Conservation (phyloP, 345 rosid species). For the Trapa bicornis region DNA sequence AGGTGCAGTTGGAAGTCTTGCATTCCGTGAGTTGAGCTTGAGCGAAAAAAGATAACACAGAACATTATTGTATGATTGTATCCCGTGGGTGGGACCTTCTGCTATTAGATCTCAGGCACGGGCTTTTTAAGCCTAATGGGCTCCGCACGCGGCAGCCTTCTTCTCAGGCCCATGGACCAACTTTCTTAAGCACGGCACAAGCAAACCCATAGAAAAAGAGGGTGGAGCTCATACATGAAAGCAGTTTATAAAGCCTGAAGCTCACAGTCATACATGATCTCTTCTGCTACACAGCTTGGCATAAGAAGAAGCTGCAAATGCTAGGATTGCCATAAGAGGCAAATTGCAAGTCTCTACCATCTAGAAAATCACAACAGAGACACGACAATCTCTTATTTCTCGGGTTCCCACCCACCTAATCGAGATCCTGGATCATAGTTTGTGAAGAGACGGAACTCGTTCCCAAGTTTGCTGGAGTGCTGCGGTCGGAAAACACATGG, state of each 20-base stretch:
- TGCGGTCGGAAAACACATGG: conserved; percentile 71
- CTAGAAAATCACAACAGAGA: not conserved
- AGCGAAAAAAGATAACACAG: too few relatives aligned
- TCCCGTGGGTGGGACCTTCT: not conserved
- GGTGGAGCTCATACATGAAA: not conserved
- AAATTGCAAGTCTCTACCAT: not conserved
- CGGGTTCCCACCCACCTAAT: conserved; percentile 75
- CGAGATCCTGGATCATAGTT: conserved; percentile 72
- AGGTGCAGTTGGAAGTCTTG: not conserved
- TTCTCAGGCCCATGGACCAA: not conserved
- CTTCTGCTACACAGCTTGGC: not conserved
- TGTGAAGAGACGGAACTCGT: conserved; percentile 68
- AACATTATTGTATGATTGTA: not conserved
- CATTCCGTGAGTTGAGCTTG: not conserved
- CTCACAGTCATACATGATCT: not conserved
- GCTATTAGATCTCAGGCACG: not conserved
- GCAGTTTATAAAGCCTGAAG: not conserved
- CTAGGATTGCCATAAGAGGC: not conserved
- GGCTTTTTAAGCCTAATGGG: not conserved
- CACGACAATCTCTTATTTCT: conserved; percentile 13
- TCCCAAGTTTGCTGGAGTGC: conserved; percentile 84
- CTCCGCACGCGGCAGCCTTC: not conserved
- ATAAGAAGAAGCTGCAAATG: not conserved
- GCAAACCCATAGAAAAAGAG: not conserved
- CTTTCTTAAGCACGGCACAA: not conserved